Evolutionary conservation across 2,329 filamentous ascomycete genomes (phyloP).

Genomic region (Cladophialophora chaetospira): DNA sequence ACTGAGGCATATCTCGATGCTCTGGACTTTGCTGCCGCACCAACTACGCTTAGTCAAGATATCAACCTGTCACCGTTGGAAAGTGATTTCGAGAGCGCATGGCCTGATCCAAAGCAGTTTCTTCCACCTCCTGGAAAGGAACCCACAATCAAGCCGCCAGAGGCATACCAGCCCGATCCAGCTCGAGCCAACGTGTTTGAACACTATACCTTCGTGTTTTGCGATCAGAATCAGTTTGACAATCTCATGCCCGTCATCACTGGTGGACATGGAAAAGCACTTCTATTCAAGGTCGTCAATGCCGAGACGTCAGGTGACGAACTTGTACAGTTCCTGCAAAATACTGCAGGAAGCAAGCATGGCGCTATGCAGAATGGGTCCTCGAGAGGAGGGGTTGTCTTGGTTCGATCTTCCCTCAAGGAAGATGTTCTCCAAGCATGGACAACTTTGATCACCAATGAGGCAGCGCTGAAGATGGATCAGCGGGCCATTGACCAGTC

Average conservation of each 20-base stretch:
- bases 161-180: slow-evolving; percentile 71
- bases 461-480: slow-evolving; percentile 71
- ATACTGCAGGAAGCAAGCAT: slow-evolving; percentile 71
- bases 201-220: slow-evolving; percentile 86
- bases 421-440: slow-evolving; percentile 61
- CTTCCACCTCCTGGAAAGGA: slow-evolving; percentile 77
- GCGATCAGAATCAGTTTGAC: slow-evolving; percentile 73
- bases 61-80: slow-evolving; percentile 65
- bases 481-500: slow-evolving; percentile 85
- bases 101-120: slow-evolving; percentile 73
- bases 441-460: slow-evolving; percentile 68
- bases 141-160: slow-evolving; percentile 65
- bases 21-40: slow-evolving; percentile 62
- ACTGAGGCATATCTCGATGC: slow-evolving; percentile 72
- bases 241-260: slow-evolving; percentile 74
- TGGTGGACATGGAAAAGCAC: slow-evolving; percentile 78
- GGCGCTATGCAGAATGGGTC: slow-evolving; percentile 64
- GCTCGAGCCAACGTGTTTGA: slow-evolving; percentile 73
- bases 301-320: slow-evolving; percentile 70
- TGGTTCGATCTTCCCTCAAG: slow-evolving; percentile 70
- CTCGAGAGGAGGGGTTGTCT: slow-evolving; percentile 69
- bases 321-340: slow-evolving; percentile 75
- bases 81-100: slow-evolving; percentile 73
- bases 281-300: slow-evolving; percentile 64
- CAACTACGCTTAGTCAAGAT: slow-evolving; percentile 53